These are phyloP conservation scores for Pyronema omphalodes DNA, from an alignment of 495 filamentous ascomycete genomes.

Conservation along the genomic window DNA sequence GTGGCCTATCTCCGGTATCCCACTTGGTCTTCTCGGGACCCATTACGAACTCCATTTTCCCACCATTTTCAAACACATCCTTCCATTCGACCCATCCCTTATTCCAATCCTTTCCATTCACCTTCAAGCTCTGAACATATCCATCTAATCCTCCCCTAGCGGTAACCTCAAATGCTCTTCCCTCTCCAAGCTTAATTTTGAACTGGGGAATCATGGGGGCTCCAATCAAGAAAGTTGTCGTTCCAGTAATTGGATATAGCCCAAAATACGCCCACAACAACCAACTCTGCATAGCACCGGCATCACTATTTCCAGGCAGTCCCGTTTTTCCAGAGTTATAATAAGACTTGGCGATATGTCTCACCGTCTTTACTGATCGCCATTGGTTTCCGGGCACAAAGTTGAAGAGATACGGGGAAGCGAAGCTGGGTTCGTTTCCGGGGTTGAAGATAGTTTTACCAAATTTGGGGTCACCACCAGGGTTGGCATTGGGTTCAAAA, in stretches of 20 bases:
- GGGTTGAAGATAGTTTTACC: conserved; percentile 46
- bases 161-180: conserved; percentile 38
- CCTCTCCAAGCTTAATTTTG: conserved; percentile 36
- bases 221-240: conserved; percentile 45
- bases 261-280: conserved; percentile 54
- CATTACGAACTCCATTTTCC: conserved; percentile 43
- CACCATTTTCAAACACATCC: conserved; percentile 44
- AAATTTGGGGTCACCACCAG: conserved; percentile 29
- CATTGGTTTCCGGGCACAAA: conserved; percentile 41
- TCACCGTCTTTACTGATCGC: conserved; percentile 36
- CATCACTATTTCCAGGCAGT: conserved; percentile 49
- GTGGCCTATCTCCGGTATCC: conserved; percentile 42
- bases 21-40: conserved; percentile 35
- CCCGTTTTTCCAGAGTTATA: conserved; percentile 34
- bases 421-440: conserved; percentile 53
- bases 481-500: conserved; percentile 38
- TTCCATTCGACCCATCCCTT: conserved; percentile 45
- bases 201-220: conserved; percentile 45
- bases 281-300: conserved; percentile 53
- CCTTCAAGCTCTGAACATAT: conserved; percentile 36
- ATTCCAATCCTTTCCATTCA: conserved; percentile 34
- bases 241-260: conserved; percentile 45
- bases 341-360: conserved; percentile 36
- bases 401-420: conserved; percentile 52
- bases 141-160: conserved; percentile 31